phyloP scores from a whole-genome alignment of 371 early-diverging fungal species.

The Mortierella sp. region DNA sequence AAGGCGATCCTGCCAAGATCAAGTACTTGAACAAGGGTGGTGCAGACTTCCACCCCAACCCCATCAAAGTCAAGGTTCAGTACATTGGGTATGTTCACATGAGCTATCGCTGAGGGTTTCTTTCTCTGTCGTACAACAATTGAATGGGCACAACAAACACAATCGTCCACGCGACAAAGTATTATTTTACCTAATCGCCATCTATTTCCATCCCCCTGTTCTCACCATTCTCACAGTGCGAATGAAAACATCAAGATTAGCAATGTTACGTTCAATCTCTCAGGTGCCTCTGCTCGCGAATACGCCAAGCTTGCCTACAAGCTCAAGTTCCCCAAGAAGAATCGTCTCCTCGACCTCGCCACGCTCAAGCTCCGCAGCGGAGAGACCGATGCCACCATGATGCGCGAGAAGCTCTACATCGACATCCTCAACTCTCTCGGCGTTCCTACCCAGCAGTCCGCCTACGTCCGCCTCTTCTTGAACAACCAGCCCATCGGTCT shows the following conservation, averaged over 20 bases:
- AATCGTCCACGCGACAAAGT: neutral
- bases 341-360: conserved; percentile 37
- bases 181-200: neutral
- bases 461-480: conserved; percentile 56
- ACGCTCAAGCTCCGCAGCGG: conserved; percentile 50
- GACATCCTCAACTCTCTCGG: conserved; percentile 63
- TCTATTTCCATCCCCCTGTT: too few species aligned
- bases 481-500: conserved; percentile 45
- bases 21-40: conserved; percentile 33
- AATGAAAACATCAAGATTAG: conserved; percentile 40
- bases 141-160: neutral
- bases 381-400: conserved; percentile 63
- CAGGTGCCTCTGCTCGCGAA: conserved; percentile 47
- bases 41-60: conserved; percentile 14
- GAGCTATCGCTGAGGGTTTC: too few species aligned
- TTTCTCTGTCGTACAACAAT: neutral
- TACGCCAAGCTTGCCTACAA: conserved; percentile 44
- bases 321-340: conserved; percentile 48
- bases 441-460: conserved; percentile 61
- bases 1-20: conserved; percentile 24
- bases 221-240: conserved; percentile 16
- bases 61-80: conserved; percentile 34
- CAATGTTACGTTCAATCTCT: conserved; percentile 27
- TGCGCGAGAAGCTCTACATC: conserved; percentile 68
- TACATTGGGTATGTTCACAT: conserved; percentile 41